Evolutionary conservation across 2,329 filamentous ascomycete species (phyloP), one percentile per base, ranked within the genome.

Genomic region (Botrytis squamosa): DNA sequence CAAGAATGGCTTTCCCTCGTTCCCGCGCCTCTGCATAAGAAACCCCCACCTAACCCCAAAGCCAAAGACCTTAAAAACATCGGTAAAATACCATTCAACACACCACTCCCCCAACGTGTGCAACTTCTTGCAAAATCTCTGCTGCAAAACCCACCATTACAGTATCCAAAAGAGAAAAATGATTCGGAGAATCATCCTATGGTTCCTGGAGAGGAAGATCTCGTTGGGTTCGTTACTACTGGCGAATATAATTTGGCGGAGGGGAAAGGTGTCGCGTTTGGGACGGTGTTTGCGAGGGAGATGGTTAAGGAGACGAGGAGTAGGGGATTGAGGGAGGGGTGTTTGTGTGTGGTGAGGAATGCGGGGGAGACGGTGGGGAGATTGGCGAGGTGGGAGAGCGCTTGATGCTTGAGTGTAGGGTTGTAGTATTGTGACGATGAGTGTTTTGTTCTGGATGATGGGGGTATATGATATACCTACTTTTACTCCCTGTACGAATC

Each of bases 201-300:
- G 0, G 89, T 94, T n/a, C 95, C 95, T 0, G 85, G 86, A 16
- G 90, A 90, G 75, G 85, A 88, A 36, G 93, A 98, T 81, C 85
- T 98, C 20, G 88, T 98, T 69, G 96, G 96, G 0, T 99, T 97
- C 81, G 91, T 98, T 38, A 98, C 94, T 3, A 92, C 92, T 1
- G 96, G 95, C 0, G 91, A 93, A 69, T 97, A 92, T 81, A 94
- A 92, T 79, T 87, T 98, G 2, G 88, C 89, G 3, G 89, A 92
- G 76, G 96, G 95, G 0, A 88, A 87, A 77, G 93, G 92, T 0
- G 90, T 90, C 25, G 95, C 91, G 0, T 86, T 98, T 74, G 96
- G 92, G 0, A 91, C 88, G 68, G 80, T 98, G 40, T 84, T 89
- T 22, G 84, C 91, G 0, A 84, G 85, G 8, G 91, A 86, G 81